A percentile compares a stretch with the other conserved stretches of the same genome.
Conservation (phyloP, 257 asterid species). For the Misopates orontium region DNA sequence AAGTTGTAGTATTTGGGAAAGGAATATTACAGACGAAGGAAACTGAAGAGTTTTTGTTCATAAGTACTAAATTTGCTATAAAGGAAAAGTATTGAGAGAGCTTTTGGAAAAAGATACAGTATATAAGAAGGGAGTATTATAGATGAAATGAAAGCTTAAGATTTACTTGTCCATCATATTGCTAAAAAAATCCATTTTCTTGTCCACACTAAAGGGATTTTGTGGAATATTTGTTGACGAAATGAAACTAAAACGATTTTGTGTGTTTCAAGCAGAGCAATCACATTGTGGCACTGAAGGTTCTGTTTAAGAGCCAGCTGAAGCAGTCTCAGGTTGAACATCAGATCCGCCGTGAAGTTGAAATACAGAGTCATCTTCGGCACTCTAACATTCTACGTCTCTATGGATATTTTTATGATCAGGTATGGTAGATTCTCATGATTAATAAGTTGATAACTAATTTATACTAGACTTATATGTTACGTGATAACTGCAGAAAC, state of each 20-base stretch:
- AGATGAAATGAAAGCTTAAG: constrained; percentile 7
- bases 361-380: constrained; percentile 75
- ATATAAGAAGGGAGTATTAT: not conserved
- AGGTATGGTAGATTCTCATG: constrained; percentile 37
- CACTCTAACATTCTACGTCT: constrained; percentile 72
- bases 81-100: too few relatives aligned
- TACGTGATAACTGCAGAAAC: constrained; percentile 44
- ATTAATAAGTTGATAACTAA: not conserved
- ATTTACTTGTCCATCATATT: too few relatives aligned
- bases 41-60: too few relatives aligned
- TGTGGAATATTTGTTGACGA: not conserved
- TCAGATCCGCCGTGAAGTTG: constrained; percentile 84
- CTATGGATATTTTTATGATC: constrained; percentile 74
- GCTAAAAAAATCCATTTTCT: too few relatives aligned
- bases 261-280: constrained; percentile 53
- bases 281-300: constrained; percentile 80
- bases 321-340: constrained; percentile 87
- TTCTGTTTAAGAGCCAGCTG: constrained; percentile 72
- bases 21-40: too few relatives aligned
- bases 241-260: constrained; percentile 9
- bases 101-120: too few relatives aligned
- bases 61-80: too few relatives aligned
- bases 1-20: not conserved
- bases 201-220: not conserved
- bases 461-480: not conserved